Percentiles rank a stretch among this genome's conserved stretches.
Conservation (phyloP, 2,329 filamentous ascomycete species). For the Claviceps citrina region DNA sequence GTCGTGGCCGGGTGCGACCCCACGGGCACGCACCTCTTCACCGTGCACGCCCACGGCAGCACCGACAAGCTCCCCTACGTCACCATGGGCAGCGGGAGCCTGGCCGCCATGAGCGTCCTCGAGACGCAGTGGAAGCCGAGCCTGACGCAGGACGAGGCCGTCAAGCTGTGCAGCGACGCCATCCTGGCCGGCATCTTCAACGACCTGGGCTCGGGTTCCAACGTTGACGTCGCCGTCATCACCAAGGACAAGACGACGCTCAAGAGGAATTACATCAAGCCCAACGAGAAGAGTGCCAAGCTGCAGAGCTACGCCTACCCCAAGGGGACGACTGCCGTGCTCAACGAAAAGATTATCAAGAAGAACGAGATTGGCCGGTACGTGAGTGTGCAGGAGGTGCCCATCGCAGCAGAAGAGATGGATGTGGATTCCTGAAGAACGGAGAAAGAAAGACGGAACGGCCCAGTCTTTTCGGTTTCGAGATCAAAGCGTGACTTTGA, state of each 20-base stretch:
- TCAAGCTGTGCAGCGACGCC: constrained; percentile 68
- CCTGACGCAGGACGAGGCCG: constrained; percentile 63
- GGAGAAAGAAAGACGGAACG: too few relatives aligned
- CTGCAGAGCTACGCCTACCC: constrained; percentile 83
- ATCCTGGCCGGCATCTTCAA: constrained; percentile 98
- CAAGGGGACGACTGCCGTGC: constrained; percentile 81
- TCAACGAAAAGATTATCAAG: constrained; percentile 92
- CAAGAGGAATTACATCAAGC: constrained; percentile 81
- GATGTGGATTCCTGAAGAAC: constrained; percentile 49
- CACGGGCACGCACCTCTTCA: constrained; percentile 89
- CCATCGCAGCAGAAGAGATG: constrained; percentile 54
- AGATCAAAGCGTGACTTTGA: too few relatives aligned
- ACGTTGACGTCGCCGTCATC: constrained; percentile 93
- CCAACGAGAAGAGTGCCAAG: constrained; percentile 83
- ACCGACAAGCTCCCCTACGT: constrained; percentile 99
- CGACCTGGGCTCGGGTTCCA: constrained; percentile 89
- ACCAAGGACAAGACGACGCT: constrained; percentile 88
- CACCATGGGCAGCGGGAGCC: constrained; percentile 91
- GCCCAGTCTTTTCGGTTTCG: too few relatives aligned
- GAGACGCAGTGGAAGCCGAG: constrained; percentile 85
- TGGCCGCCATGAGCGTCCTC: constrained; percentile 96
- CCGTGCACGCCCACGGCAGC: constrained; percentile 93
- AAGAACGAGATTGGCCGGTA: constrained; percentile 91
- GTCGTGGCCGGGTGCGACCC: constrained; percentile 95
- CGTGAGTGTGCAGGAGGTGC: constrained; percentile 76